These are phyloP conservation scores for Phytophthora melonis DNA, from an alignment of 352 stramenopile species.

Conservation along the genomic window DNA sequence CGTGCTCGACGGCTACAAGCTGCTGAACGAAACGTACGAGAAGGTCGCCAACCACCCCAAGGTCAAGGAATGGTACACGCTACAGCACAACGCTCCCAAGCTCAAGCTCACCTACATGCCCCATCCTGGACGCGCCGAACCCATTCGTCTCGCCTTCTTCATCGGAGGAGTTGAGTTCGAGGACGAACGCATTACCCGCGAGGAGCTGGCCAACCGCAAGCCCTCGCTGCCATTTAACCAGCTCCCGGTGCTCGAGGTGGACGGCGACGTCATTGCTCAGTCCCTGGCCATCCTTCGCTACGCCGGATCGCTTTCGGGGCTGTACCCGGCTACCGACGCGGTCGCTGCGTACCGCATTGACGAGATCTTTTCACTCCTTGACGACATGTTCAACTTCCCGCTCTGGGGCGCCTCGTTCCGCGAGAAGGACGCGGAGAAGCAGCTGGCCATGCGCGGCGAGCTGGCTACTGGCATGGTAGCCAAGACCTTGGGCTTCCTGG, in stretches of 20 bases:
- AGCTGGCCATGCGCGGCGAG: slow-evolving; percentile 49
- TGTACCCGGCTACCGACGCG: slow-evolving; percentile 55
- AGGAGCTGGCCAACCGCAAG: slow-evolving; percentile 54
- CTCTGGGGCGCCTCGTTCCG: slow-evolving; percentile 32
- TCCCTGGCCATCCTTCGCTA: slow-evolving; percentile 73
- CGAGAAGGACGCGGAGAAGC: slow-evolving; percentile 46
- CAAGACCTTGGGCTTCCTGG: slow-evolving; percentile 50
- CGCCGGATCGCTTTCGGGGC: slow-evolving; percentile 57
- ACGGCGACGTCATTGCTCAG: slow-evolving; percentile 58
- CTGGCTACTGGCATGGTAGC: slow-evolving; percentile 46
- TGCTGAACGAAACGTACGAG: slow-evolving; percentile 38
- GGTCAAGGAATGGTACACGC: slow-evolving; percentile 49
- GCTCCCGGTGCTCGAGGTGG: slow-evolving; percentile 58
- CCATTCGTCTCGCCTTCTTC: slow-evolving; percentile 58
- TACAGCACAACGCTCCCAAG: slow-evolving; percentile 41
- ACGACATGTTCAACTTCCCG: slow-evolving; percentile 54
- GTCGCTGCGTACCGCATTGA: slow-evolving; percentile 54
- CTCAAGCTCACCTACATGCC: slow-evolving; percentile 72
- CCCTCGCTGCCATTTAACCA: slow-evolving; percentile 54
- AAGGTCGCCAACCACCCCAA: slow-evolving; percentile 47
- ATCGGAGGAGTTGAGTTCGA: slow-evolving; percentile 66
- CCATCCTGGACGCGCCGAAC: slow-evolving; percentile 49
- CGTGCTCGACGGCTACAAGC: slow-evolving; percentile 42
- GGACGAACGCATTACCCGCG: slow-evolving; percentile 51
- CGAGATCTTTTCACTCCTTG: slow-evolving; percentile 48